Base-by-base conservation (phyloP, 306 rosid species). In the Phaseolus lunatus region DNA sequence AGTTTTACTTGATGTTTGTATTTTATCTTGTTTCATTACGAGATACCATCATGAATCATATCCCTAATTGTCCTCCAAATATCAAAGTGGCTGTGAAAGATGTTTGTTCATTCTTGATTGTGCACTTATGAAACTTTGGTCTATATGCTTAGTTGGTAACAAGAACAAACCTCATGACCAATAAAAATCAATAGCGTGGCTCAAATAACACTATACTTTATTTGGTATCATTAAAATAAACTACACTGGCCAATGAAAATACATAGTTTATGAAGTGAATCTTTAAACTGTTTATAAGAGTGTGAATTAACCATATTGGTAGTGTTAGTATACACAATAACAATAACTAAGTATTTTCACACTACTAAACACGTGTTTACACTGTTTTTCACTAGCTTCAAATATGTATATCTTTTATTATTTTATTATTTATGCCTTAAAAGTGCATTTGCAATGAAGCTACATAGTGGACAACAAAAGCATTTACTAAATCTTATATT, bases 1-100 rank as follows among this genome's bases (percentile, higher is more conserved):
- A 77, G 9, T 85, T 70, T 69, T 45, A 31, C 70, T 72, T 20
- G 66, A 76, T 41, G 67, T 69, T 73, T 77, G 83, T 81, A 70
- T 73, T 63, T 71, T 54, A 61, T 49, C 77, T 14, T 50, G 67
- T 72, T 52, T 44, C 81, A 24, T 39, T 18, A 33, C 56, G 72
- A 47, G 41, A 48, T 58, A 50, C 58, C 56, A 24, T 54, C 68
- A n/a, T 64, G 70, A 67, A 74, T 52, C 23, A 65, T 41, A 29
- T 16, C 27, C 20, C 19, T 52, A 62, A 70, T 14, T 45, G 27
- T 5, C 26, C 10, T 67, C 56, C 67, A 14, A 49, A 29, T 7
- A 3, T 19, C n/a, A 29, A 1, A 33, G 15, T 15, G 47, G 22
- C 64, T 5, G 33, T 62, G 41, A 53, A 59, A 31, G 18, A 50